phyloP scores from a whole-genome alignment of 352 stramenopile genomes.

The Saprolegnia diclina region DNA sequence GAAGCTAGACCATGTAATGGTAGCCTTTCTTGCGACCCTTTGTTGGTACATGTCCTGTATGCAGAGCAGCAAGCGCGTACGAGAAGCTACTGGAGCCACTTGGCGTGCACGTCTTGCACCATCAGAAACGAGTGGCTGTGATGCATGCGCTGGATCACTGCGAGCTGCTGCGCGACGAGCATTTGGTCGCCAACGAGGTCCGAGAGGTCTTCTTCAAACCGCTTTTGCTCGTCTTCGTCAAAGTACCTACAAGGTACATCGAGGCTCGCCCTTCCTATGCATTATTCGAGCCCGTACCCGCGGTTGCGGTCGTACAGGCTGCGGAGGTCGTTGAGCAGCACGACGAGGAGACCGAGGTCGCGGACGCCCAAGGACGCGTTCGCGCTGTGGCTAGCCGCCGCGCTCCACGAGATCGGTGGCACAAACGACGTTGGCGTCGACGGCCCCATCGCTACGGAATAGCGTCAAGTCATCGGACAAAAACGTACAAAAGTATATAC shows the following conservation, averaged over 20 bases:
- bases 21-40: too few relatives aligned
- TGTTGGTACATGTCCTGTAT: too few relatives aligned
- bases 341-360: slow-evolving; percentile 65
- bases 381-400: not conserved
- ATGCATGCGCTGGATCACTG: slow-evolving; percentile 85
- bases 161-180: slow-evolving; percentile 71
- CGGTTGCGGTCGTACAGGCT: slow-evolving; percentile 70
- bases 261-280: too few relatives aligned
- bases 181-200: slow-evolving; percentile 73
- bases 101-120: slow-evolving; percentile 8
- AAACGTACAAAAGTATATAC: too few relatives aligned
- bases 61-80: too few relatives aligned
- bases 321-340: slow-evolving; percentile 70
- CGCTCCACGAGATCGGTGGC: not conserved
- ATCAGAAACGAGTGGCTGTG: slow-evolving; percentile 77
- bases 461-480: not conserved
- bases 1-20: not conserved
- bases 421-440: slow-evolving; percentile 27
- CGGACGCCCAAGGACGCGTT: slow-evolving; percentile 43
- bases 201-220: slow-evolving; percentile 76
- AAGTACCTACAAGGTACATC: slow-evolving; percentile 34
- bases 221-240: slow-evolving; percentile 70
- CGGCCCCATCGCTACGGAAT: slow-evolving; percentile 7
- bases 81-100: slow-evolving; percentile 23
- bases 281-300: slow-evolving; percentile 9